A percentile compares a stretch with the other conserved stretches of the same genome.
Evolutionary conservation across 2,329 filamentous ascomycete genomes (phyloP).

Genomic region (Aaosphaeria pasadenensis): DNA sequence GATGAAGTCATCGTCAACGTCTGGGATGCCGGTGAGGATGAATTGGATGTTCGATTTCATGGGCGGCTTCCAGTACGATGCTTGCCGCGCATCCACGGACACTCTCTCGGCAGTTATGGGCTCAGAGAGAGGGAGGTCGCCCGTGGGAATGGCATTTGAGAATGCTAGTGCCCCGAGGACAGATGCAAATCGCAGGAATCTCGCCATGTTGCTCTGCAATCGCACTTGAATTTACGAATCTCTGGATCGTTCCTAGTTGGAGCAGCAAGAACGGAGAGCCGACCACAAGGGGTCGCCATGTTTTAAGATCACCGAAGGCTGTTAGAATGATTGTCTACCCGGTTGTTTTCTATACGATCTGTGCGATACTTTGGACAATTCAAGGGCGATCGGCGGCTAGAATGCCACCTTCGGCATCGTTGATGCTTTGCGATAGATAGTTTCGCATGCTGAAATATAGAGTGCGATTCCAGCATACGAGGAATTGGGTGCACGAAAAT

Average conservation of each 20-base stretch:
- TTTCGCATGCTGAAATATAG: background rate
- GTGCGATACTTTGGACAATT: background rate
- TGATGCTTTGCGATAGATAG: conserved; percentile 4
- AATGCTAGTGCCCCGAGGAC: conserved; percentile 5
- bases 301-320: background rate
- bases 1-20: conserved; percentile 17
- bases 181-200: conserved; percentile 1
- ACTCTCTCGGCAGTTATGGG: conserved; percentile 11
- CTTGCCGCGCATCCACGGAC: background rate
- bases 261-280: background rate
- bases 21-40: conserved; percentile 18
- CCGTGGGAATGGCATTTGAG: conserved; percentile 9
- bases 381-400: conserved; percentile 9
- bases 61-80: conserved; percentile 15
- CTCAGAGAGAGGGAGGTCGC: conserved; percentile 11
- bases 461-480: too few relatives aligned
- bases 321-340: background rate
- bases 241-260: too few relatives aligned
- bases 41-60: conserved; percentile 21
- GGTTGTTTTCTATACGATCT: background rate
- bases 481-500: background rate
- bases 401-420: conserved; percentile 4
- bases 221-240: background rate
- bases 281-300: background rate
- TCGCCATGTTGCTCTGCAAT: conserved; percentile 2